These are phyloP conservation scores for Polytrichum commune DNA, from an alignment of 225 moss, liverwort and hornwort species.

Conservation along the genomic window DNA sequence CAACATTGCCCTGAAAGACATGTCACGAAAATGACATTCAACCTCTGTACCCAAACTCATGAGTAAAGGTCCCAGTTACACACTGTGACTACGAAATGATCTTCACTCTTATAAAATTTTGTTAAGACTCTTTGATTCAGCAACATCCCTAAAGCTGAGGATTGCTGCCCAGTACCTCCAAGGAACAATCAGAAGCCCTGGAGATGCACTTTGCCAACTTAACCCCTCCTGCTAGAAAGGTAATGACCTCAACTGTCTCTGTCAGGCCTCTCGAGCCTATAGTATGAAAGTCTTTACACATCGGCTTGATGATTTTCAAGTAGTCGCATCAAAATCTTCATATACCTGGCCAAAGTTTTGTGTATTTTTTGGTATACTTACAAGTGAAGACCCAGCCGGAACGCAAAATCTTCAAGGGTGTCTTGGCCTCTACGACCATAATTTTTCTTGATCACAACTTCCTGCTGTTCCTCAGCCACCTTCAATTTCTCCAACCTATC, in stretches of 20 bases:
- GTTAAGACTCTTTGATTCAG: too few relatives aligned
- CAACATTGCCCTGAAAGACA: slow-evolving; percentile 39
- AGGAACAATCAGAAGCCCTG: too few relatives aligned
- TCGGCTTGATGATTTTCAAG: neutral
- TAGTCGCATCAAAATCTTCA: neutral
- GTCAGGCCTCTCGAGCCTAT: too few relatives aligned
- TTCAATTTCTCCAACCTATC: slow-evolving; percentile 76
- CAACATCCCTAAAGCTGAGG: too few relatives aligned
- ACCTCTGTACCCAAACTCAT: neutral
- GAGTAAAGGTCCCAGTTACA: too few relatives aligned
- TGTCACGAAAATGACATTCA: neutral
- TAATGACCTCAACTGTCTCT: too few relatives aligned
- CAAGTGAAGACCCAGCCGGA: slow-evolving; percentile 82
- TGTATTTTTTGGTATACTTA: slow-evolving; percentile 26
- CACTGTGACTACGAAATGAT: too few relatives aligned
- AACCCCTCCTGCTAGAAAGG: too few relatives aligned
- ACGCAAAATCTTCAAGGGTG: slow-evolving; percentile 68
- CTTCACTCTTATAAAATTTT: too few relatives aligned
- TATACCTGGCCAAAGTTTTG: neutral
- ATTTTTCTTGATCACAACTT: slow-evolving; percentile 86
- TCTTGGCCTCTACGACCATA: slow-evolving; percentile 89
- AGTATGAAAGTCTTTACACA: too few relatives aligned
- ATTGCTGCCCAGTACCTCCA: too few relatives aligned
- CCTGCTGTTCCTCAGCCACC: slow-evolving; percentile 71
- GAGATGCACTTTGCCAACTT: too few relatives aligned